Base-by-base conservation (phyloP, 2,329 filamentous ascomycete genomes). In the Penicillium oxalicum region DNA sequence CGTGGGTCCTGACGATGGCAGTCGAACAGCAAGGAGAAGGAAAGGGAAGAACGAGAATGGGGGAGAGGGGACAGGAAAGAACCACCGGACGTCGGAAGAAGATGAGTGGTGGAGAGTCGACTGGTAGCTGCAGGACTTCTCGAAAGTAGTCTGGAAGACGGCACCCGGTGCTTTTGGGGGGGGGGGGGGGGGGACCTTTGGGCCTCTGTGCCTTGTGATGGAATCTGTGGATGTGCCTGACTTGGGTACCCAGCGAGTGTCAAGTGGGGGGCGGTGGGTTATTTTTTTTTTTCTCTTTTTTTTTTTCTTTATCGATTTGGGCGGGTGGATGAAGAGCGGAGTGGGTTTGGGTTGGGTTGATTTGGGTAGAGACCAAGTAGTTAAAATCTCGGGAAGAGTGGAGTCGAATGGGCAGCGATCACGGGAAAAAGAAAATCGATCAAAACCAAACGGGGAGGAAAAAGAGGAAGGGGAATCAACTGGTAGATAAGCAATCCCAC, bases 101-200 rank as follows among this genome's bases (percentile, higher is more conserved):
- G 40, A 43, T 43, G 40, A 43, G 40, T 43, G 40, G 40, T 34
- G 40, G 40, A 32, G 33, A 9, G 33, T 11, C 3, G 9, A 32
- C 47, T 58, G 57, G 18, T 56, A 59, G 57, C 52, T 60, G 57
- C 57, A 60, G 55, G 40, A 12, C 24, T 43, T n/a, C 40, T 50
- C 44, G 46, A 36, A 45, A 18, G 11, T 25, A 33, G 29, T 24
- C 5, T 18, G 18, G 18, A 18, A 18, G 18, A 18, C 18, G 18
- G 18, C 18, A 18, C 18, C 18, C 18, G 18, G 18, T 18, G 18
- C 18, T 18, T 18, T 18, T 18, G 18, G 18, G 18, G 18, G 18
- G 18, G 18, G 18, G 18, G 18, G 18, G 18, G 18, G 32, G 32
- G 24, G 29, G 28, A 29, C 29, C 18, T 35, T 50, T 58, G 54